Evolutionary conservation across 1,139 yeast genomes (phyloP), one percentile per base, ranked within the genome.

Genomic region (Scheffersomyces quercinus): DNA sequence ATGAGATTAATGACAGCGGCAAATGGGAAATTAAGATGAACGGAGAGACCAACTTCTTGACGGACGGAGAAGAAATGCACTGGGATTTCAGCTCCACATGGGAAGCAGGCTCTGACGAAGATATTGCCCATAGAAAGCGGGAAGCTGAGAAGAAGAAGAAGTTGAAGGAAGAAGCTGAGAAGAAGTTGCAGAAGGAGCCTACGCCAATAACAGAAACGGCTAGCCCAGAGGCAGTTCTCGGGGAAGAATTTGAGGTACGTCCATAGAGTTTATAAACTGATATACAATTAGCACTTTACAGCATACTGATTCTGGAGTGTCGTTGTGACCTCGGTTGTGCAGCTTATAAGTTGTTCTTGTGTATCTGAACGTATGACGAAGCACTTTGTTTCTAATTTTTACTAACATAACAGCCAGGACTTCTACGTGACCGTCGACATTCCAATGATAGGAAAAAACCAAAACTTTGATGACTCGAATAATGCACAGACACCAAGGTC

Each of bases 61-160:
- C 75, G 2, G 65, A 76, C 7, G 96, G 96, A n/a, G 96, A 88
- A 62, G 96, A 88, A 64, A 87, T 89, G 93, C 86, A 86, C 59
- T 88, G 96, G 96, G 79, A 83, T 52, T 88, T 88, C 68, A 81
- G 79, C 57, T 68, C 65, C 43, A 77, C 77, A 24, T 81, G 79
- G 51, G 91, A 85, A 59, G 91, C 93, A 1, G 93, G 93, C 3
- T 83, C 90, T 1, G 86, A 82, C 45, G 91, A 83, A 43, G 93
- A 85, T 59, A 75, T 84, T 31, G 52, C 45, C 8, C 11, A 31
- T 9, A 54, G 50, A 47, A 53, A 53, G 43, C 48, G 50, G 32
- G 62, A 58, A 20, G 50, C 46, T 34, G 49, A 49, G 12, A 47
- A 47, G 28, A 51, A 46, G 32, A 55, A 49, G 37, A 51, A 46